Evolutionary conservation across 208 protist genomes (phyloP), one percentile per base, ranked within the genome.

Genomic region (Acanthamoeba sp.): DNA sequence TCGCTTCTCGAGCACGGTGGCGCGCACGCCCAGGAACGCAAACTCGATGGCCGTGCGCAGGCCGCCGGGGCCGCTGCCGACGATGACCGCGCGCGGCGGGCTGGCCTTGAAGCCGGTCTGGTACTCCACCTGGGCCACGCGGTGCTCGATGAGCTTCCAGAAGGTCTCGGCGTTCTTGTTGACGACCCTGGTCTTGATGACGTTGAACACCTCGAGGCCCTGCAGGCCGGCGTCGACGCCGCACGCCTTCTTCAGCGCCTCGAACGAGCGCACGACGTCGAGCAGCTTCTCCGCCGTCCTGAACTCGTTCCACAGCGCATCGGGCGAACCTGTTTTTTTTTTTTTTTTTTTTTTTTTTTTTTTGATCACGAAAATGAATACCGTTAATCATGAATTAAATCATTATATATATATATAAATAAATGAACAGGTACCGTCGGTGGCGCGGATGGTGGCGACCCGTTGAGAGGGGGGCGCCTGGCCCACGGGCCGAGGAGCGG

Each of bases 11-110:
- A 93, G 38, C 22, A 93, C 89, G 20, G 89, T 93, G n/a, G 42
- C 55, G 18, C 55, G 64, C n/a, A 80, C 27, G 32, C 64, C 64
- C 55, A 93, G 40, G 42, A 93, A 80, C 12, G 55, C 34, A 34
- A 55, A 73, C 62, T 93, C 89, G 50, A 93, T 93, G 34, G 89
- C 89, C n/a, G 62, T 82, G 34, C 89, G 59, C 42, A 93, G 34
- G 2, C 89, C 89, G 14, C 62, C 89, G 9, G 89, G 89, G 0
- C 89, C 89, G 24, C 38, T 57, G n/a, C 89, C 89, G n/a, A 93
- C 89, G 27, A 93, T 80, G 18, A 93, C 62, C 29, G 62, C 89
- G 32, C 89, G 55, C 12, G 89, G 89, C 16, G 89, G 62, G 16
- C 34, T 80, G 24, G 55, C n/a, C n/a, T 93, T 80, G 42, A 80